Conservation (phyloP, 306 rosid genomes). For the Gynostemma pentaphyllum region DNA sequence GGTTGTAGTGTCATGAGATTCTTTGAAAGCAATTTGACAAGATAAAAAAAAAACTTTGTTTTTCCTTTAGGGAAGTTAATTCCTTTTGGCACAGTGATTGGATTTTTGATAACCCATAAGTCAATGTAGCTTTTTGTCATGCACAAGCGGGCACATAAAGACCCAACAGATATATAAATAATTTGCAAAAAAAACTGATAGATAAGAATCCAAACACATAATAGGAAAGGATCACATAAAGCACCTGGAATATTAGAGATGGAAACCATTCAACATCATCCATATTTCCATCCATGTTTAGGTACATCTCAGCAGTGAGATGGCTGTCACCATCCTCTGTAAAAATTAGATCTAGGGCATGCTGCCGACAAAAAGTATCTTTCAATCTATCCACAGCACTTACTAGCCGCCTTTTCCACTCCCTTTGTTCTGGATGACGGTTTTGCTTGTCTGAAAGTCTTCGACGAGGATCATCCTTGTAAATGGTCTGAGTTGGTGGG, state of each 20-base stretch:
- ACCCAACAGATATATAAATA: not conserved
- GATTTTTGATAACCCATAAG: not conserved
- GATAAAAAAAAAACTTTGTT: not conserved
- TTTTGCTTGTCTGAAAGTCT: conserved; percentile 72
- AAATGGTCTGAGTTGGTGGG: conserved; percentile 46
- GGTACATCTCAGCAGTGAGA: conserved; percentile 89
- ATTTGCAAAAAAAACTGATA: not conserved
- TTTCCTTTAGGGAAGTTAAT: not conserved
- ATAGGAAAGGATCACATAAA: conserved; percentile 8
- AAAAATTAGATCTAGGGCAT: conserved; percentile 86
- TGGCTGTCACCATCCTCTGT: conserved; percentile 94
- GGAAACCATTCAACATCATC: conserved; percentile 88
- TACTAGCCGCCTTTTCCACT: conserved; percentile 86
- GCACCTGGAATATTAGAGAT: conserved; percentile 82
- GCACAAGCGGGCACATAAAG: not conserved
- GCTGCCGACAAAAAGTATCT: conserved; percentile 88
- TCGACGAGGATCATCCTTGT: conserved; percentile 62
- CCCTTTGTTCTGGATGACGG: conserved; percentile 98
- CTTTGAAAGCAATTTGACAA: not conserved
- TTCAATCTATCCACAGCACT: conserved; percentile 82
- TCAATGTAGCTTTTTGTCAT: not conserved
- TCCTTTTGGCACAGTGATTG: not conserved
- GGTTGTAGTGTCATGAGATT: not conserved
- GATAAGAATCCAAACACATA: not conserved
- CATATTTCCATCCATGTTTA: conserved; percentile 63